Evolutionary conservation across 805 yeast genomes (phyloP).

Genomic region (Candida lessepsii): DNA sequence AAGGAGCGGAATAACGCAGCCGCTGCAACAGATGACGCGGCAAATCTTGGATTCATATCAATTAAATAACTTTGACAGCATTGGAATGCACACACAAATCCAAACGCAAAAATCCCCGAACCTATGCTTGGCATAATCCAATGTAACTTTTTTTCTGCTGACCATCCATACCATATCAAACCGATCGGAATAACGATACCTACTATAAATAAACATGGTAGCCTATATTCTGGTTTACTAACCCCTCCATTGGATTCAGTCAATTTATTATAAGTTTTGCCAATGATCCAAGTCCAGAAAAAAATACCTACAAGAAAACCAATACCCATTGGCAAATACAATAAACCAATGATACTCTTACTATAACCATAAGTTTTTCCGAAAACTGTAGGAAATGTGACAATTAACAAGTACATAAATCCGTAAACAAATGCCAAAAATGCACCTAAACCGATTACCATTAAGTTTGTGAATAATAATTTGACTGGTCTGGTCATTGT

Average conservation of each 20-base stretch:
- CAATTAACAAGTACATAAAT: slow-evolving; percentile 61
- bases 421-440: slow-evolving; percentile 69
- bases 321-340: slow-evolving; percentile 56
- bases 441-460: slow-evolving; percentile 60
- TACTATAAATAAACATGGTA: slow-evolving; percentile 50
- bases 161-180: slow-evolving; percentile 71
- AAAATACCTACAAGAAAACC: slow-evolving; percentile 53
- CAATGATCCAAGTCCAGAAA: slow-evolving; percentile 48
- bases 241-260: slow-evolving; percentile 49
- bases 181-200: slow-evolving; percentile 59
- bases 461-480: slow-evolving; percentile 55
- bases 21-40: slow-evolving; percentile 70
- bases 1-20: slow-evolving; percentile 66
- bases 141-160: slow-evolving; percentile 51
- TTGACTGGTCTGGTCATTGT: slow-evolving; percentile 56
- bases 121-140: slow-evolving; percentile 70
- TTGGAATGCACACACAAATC: slow-evolving; percentile 63
- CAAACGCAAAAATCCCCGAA: slow-evolving; percentile 56
- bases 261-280: slow-evolving; percentile 36
- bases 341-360: slow-evolving; percentile 52
- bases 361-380: slow-evolving; percentile 44
- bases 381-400: slow-evolving; percentile 58
- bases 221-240: slow-evolving; percentile 58
- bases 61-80: slow-evolving; percentile 67
- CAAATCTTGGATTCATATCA: slow-evolving; percentile 64